These are phyloP conservation scores for Ceriops tagal DNA, from an alignment of 345 rosid genomes.

Conservation along the genomic window DNA sequence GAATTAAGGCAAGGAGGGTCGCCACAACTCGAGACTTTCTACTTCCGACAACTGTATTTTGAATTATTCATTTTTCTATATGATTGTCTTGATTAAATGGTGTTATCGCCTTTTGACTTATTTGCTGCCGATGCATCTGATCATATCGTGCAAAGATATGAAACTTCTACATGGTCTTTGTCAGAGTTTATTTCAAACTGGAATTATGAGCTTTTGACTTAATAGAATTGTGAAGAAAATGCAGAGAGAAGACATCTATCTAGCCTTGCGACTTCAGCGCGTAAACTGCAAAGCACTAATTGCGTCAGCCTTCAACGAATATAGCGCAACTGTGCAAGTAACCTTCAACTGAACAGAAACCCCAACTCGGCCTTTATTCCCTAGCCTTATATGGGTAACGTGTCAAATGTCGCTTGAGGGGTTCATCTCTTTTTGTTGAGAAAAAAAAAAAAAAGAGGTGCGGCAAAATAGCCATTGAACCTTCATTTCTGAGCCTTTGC, in stretches of 20 bases:
- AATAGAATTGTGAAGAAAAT: background rate
- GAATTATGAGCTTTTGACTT: conserved; percentile 18
- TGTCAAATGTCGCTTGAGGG: too few relatives aligned
- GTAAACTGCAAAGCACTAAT: background rate
- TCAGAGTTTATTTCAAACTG: conserved; percentile 6
- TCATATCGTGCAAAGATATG: background rate
- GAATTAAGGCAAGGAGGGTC: background rate
- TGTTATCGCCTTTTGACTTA: conserved; percentile 18
- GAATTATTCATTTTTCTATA: background rate
- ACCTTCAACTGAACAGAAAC: too few relatives aligned
- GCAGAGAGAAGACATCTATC: background rate
- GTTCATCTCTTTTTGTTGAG: too few relatives aligned
- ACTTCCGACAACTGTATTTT: background rate
- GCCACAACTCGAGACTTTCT: conserved; percentile 12
- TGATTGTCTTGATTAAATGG: background rate
- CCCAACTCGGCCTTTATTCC: too few relatives aligned
- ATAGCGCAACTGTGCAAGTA: too few relatives aligned
- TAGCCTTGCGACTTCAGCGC: background rate
- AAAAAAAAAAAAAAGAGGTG: too few relatives aligned
- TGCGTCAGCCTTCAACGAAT: too few relatives aligned
- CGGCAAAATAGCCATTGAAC: too few relatives aligned
- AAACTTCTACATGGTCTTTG: background rate
- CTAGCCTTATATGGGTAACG: too few relatives aligned
- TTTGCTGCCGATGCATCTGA: conserved; percentile 6
- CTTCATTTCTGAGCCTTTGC: too few relatives aligned